A percentile compares a stretch with the other conserved stretches of the same genome.
These are phyloP conservation scores for Acanthamoeba royreba DNA, from an alignment of 208 protist genomes.

Conservation along the genomic window DNA sequence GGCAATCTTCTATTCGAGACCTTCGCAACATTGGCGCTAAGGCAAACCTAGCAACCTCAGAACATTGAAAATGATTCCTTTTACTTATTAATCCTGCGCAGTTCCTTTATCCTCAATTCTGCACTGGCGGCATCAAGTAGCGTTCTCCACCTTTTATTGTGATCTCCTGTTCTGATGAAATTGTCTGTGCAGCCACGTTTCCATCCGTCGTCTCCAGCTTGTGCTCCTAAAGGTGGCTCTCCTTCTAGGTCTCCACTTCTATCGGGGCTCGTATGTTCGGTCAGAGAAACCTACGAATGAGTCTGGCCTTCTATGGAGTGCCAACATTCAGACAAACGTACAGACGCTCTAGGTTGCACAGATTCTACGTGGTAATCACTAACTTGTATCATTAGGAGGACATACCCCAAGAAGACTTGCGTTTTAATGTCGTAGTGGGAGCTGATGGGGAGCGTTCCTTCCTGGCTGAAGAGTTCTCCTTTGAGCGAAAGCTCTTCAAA, in stretches of 20 bases:
- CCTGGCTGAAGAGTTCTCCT: slow-evolving; percentile 1
- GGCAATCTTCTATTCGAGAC: neutral
- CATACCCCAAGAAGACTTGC: neutral
- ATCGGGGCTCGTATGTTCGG: neutral
- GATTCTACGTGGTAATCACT: too few relatives aligned
- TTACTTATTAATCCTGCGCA: too few relatives aligned
- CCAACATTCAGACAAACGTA: neutral
- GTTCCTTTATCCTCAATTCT: too few relatives aligned
- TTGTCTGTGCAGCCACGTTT: neutral
- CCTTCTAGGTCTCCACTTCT: neutral
- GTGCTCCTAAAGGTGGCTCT: slow-evolving; percentile 30
- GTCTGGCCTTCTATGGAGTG: neutral
- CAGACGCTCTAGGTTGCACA: too few relatives aligned
- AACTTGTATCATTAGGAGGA: too few relatives aligned
- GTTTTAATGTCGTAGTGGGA: slow-evolving; percentile 34
- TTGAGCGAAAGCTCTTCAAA: slow-evolving; percentile 44
- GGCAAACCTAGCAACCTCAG: neutral
- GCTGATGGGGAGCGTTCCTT: slow-evolving; percentile 46
- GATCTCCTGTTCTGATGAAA: too few relatives aligned
- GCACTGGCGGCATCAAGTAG: too few relatives aligned
- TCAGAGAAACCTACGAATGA: neutral
- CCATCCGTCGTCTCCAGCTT: slow-evolving; percentile 16
- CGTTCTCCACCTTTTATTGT: too few relatives aligned
- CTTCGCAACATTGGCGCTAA: neutral
- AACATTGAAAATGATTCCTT: too few relatives aligned